phyloP scores from a whole-genome alignment of 2,329 filamentous ascomycete genomes.

The Apiospora pterosperma region DNA sequence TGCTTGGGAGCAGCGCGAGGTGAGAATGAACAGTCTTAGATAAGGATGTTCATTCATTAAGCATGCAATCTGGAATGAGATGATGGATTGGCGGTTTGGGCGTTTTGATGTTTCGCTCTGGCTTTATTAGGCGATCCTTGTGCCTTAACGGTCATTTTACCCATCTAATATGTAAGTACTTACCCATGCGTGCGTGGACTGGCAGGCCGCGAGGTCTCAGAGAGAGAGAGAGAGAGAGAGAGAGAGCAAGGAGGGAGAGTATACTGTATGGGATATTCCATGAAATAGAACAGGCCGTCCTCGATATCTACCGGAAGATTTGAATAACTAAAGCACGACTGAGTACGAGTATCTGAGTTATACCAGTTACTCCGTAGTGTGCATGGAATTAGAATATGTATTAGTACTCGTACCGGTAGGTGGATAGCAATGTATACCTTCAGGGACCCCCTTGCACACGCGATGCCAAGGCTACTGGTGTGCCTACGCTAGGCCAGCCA shows the following conservation, averaged over 20 bases:
- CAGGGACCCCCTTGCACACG: background rate
- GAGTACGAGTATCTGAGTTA: no score
- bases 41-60: background rate
- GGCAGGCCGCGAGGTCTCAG: no score
- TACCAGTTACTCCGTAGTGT: no score
- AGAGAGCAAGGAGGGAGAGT: no score
- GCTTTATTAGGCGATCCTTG: background rate
- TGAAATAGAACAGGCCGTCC: no score
- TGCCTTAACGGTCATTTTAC: background rate
- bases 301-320: no score
- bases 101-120: slow-evolving; percentile 1
- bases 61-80: background rate
- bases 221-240: no score
- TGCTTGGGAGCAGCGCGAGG: background rate
- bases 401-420: no score
- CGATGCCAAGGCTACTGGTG: background rate
- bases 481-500: background rate
- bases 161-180: no score
- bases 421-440: background rate
- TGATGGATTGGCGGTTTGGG: background rate
- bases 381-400: background rate
- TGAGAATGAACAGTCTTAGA: background rate
- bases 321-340: no score
- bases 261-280: no score
- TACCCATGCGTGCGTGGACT: background rate